Base-by-base conservation (phyloP, 495 filamentous ascomycete genomes). In the Cenococcum geophilum region DNA sequence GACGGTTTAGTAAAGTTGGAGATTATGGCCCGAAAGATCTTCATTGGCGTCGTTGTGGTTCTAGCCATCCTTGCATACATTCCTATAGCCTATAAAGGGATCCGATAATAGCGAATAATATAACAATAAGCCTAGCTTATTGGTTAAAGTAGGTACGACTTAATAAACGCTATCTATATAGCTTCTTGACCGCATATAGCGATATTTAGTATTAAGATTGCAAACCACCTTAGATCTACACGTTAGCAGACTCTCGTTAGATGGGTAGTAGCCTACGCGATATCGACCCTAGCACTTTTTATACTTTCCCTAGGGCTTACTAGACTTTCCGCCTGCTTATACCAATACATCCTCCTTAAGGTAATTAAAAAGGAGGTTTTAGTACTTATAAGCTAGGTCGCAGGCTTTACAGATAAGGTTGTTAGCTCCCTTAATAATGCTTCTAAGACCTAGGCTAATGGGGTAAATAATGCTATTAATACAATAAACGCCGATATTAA, bases 101-200 rank as follows among this genome's bases (percentile, higher is more conserved):
- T n/a, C n/a, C 83, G 85, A 42, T 82, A 86, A 37, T 97, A 86
- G 84, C 83, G 83, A 32, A 79, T 76, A 6, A 87, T 88, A 79
- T 81, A 85, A 70, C 73, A 85, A 59, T 85, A 87, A 36, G 80
- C 89, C 12, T 74, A 80, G 51, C 76, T 90, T 23, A 78, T 96
- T 49, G 78, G 77, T 50, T 80, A 85, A 55, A 74, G 86, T 21
- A 80, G 82, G 12, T 78, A 80, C 63, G 91, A 97, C 64, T 83
- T 87, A 1, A 83, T 96, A 80, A 93, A 97, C 71, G 85, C 92
- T 20, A 82, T 96, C 52, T 92, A 96, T 70, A 88, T 96, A 51
- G 83, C 85, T 16, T 95, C 91, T 20, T 80, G 89, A 3, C 91
- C 92, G 5, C 82, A 85, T 62, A 86, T 88, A 0, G 79, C 87